Base-by-base conservation (phyloP, 495 filamentous ascomycete genomes). In the Chaetomium fimeti region DNA sequence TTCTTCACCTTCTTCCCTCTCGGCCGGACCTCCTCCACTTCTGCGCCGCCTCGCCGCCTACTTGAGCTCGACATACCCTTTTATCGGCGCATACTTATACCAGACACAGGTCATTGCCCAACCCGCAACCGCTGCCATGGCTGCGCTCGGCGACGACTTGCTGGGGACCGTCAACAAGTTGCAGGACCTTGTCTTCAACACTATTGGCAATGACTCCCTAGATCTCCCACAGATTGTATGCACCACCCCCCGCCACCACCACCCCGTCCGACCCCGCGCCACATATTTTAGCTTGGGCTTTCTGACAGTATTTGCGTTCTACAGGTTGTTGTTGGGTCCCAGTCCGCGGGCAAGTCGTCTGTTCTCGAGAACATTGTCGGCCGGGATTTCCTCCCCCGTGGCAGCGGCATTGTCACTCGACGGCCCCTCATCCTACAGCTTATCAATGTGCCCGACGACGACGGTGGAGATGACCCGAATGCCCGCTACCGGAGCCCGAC, bases 301-400 rank as follows among this genome's bases (percentile, higher is more conserved):
- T 42, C 63, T 68, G 25, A 68, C 53, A 5, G 18, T n/a, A 36
- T 32, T 61, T 49, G 52, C 62, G 29, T 68, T 48, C 43, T 68
- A 49, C 70, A 98, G 94, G 94, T 98, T 62, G 94, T 99, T 58
- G 94, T 99, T 65, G 94, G 94, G 61, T 99, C 94, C 60, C 94
- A 99, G 79, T 98, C 94, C 9, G 96, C 93, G 57, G 94, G 94
- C 69, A 99, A 99, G 78, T 98, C 94, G n/a, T 98, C 94, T 18
- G 94, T 99, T 22, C 85, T 99, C 61, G 94, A 99, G 77, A 99
- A 99, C 72, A 97, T 99, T 68, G 94, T 99, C 68, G 94, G 95
- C 56, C 85, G 94, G 74, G 94, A 99, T 75, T 99, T 99, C 72
- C 82, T 99, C 36, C 94, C 94, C 61, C 90, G 94, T 73, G 94